Evolutionary conservation across 129 eudicot species (phyloP), one percentile per base, ranked within the genome.

Genomic region (Rutidosis leptorrhynchoides): DNA sequence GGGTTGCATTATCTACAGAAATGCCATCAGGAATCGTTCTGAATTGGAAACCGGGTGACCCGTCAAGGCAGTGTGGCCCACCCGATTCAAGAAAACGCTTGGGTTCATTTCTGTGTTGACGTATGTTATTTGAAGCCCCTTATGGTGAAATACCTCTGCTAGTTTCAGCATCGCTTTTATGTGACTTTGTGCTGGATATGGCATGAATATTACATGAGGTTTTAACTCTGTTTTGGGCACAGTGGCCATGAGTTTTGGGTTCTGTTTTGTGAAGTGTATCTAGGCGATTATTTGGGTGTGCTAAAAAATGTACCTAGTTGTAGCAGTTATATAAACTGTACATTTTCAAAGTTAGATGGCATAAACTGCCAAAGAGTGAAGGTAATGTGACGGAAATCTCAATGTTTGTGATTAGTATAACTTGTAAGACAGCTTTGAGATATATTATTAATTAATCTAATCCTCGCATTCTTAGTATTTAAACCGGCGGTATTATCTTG

Each of bases 11-110:
- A 33, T n/a, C 30, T 19, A 21, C 42, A 2, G 56, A 20, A 19
- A 28, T 78, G 12, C 89, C 84, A 69, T 83, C 89, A 7, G 84
- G 84, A 40, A 87, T 80, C 59, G 87, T 17, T 52, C 69, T 73
- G 48, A 83, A 87, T 2, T 65, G 73, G 67, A 87, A 87, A 26
- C 68, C 87, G 4, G 89, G 77, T 20, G 85, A 48, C 21, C 81
- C 83, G 15, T 58, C 81, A 1, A 83, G 65, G 75, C 78, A 51
- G 26, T 42, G 3, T 43, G 73, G 60, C n/a, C 89, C 95, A 15
- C 77, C 68, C 4, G 95, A 83, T 20, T 54, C 24, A 65, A 87
- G 74, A 22, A 87, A 72, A 60, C 85, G 87, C n/a, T 74, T 67
- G 75, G 81, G 84, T 75, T 25, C 33, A 19, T 11, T 1, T 68